Conservation (phyloP, 495 filamentous ascomycete genomes). For the Antarctomyces pellizariae region DNA sequence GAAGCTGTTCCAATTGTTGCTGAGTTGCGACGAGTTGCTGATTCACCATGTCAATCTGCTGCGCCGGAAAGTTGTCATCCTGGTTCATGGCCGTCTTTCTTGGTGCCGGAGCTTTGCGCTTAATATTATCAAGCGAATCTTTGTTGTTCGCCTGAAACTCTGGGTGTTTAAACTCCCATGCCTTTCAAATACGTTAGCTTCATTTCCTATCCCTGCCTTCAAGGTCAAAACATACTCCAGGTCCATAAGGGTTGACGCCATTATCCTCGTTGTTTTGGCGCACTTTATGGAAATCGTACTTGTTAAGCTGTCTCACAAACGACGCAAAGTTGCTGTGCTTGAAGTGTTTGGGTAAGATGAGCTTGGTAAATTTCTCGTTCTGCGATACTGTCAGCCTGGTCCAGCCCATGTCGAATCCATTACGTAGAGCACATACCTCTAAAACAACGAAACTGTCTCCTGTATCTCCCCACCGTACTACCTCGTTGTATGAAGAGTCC, state of each 20-base stretch:
- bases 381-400: slow-evolving; percentile 17
- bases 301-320: slow-evolving; percentile 96
- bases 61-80: slow-evolving; percentile 59
- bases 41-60: slow-evolving; percentile 79
- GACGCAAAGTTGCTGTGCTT: slow-evolving; percentile 99
- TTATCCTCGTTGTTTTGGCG: slow-evolving; percentile 88
- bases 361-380: slow-evolving; percentile 97
- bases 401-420: slow-evolving; percentile 1
- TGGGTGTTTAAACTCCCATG: slow-evolving; percentile 96
- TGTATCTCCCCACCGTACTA: slow-evolving; percentile 87
- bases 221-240: slow-evolving; percentile 41
- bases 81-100: slow-evolving; percentile 40
- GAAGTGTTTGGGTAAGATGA: slow-evolving; percentile 93
- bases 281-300: slow-evolving; percentile 99
- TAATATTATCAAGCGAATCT: slow-evolving; percentile 90
- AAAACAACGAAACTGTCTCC: slow-evolving; percentile 94
- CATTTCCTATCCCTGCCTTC: not conserved
- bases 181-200: slow-evolving; percentile 24
- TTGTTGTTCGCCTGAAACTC: slow-evolving; percentile 92
- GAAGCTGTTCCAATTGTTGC: slow-evolving; percentile 69
- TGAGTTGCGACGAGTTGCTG: slow-evolving; percentile 74
- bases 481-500: slow-evolving; percentile 73
- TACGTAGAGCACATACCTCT: slow-evolving; percentile 36
- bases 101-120: slow-evolving; percentile 82
- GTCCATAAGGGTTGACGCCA: slow-evolving; percentile 72